Evolutionary conservation across 2,329 filamentous ascomycete species (phyloP), one percentile per base, ranked within the genome.

Genomic region (Dothideomycetes sp.): DNA sequence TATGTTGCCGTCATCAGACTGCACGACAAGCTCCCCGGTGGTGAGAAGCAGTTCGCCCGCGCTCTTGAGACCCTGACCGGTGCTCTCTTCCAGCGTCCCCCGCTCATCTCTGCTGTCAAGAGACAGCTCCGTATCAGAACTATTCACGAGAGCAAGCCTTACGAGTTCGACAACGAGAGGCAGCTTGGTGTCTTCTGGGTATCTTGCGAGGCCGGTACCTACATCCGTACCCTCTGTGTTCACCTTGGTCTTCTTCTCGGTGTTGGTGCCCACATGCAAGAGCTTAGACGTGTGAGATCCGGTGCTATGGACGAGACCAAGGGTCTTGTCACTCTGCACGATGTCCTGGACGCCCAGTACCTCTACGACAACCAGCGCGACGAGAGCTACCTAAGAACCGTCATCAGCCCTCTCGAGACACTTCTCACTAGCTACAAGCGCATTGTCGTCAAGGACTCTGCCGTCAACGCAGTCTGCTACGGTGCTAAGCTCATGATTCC

Each of bases 161-260:
- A 69, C 60, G 91, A 98, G 70, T 98, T 96, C 60, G 91, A 98
- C 71, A 96, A 98, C 60, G 89, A 96, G 57, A 81, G 91, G 55
- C 88, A 96, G 63, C 76, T 98, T 29, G 91, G 84, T 64, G 89
- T 96, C 41, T 98, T 98, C 76, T 96, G 91, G 89, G 91, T 96
- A 53, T 94, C 86, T 67, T 98, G 91, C 66, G 91, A 98, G 68
- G 91, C 87, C 42, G 91, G 91, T 62, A 98, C 91, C 48, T 98
- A 98, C 65, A 96, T 98, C 62, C 84, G 91, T 72, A 98, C 91
- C 29, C 79, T 98, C 35, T 96, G 91, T 66, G 89, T 96, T 32
- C 91, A 96, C 68, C 65, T 98, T 52, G 84, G 85, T 63, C 66
- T 82, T 44, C 57, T 82, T 44, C 66, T 81, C 22, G 78, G 89